Conservation (phyloP, 2,329 filamentous ascomycete species). For the Cladosporium phlei region DNA sequence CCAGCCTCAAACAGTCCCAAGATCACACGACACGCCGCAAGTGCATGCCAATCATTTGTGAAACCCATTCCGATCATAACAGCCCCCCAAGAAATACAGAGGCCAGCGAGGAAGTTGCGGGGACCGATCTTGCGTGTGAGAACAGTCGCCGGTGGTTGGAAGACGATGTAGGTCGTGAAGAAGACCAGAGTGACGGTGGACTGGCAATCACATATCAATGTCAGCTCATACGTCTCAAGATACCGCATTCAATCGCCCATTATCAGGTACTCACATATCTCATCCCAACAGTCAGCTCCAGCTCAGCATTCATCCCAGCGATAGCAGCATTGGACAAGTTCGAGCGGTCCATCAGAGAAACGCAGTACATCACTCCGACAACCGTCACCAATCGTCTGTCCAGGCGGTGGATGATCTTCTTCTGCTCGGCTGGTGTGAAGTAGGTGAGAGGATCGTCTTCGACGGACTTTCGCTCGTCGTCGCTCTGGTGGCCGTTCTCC, state of each 20-base stretch:
- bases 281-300: conserved; percentile 20
- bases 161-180: conserved; percentile 67
- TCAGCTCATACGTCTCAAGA: not conserved
- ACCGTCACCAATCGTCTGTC: conserved; percentile 50
- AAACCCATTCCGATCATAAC: conserved; percentile 64
- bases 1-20: conserved; percentile 58
- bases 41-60: conserved; percentile 45
- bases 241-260: not conserved
- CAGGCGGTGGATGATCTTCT: conserved; percentile 59
- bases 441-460: conserved; percentile 18
- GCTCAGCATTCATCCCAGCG: conserved; percentile 51
- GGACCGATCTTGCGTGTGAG: conserved; percentile 61
- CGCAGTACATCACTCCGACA: conserved; percentile 59
- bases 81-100: conserved; percentile 53
- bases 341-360: conserved; percentile 73
- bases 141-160: conserved; percentile 67
- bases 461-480: conserved; percentile 10
- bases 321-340: conserved; percentile 70
- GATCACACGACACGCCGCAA: conserved; percentile 54
- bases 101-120: conserved; percentile 30
- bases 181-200: conserved; percentile 60
- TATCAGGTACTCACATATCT: conserved; percentile 13
- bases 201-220: conserved; percentile 1
- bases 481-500: conserved; percentile 2
- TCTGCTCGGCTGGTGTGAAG: conserved; percentile 21